phyloP scores from a whole-genome alignment of 495 filamentous ascomycete genomes.

The Tuber umbilicatum region DNA sequence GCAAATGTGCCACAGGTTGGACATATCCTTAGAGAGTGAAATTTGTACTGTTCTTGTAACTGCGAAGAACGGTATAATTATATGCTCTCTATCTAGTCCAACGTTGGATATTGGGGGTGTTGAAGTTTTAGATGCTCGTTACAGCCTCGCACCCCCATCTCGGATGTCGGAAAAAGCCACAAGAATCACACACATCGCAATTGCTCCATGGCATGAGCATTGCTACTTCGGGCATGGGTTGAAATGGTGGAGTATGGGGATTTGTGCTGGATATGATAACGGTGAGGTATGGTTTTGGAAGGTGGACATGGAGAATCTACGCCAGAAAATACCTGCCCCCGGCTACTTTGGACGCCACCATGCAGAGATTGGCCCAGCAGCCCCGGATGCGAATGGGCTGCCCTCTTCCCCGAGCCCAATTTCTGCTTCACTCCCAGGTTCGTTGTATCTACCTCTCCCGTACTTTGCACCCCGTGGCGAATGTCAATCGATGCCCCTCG shows the following conservation, averaged over 20 bases:
- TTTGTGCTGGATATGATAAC: slow-evolving; percentile 30
- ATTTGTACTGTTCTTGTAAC: slow-evolving; percentile 20
- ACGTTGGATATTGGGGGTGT: not conserved
- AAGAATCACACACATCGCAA: slow-evolving; percentile 24
- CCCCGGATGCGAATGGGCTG: not conserved
- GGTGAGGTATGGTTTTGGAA: slow-evolving; percentile 33
- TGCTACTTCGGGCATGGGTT: slow-evolving; percentile 18
- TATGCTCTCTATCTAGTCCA: slow-evolving; percentile 19
- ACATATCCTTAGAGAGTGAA: slow-evolving; percentile 4
- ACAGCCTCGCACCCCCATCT: slow-evolving; percentile 13
- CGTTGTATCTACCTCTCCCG: slow-evolving; percentile 7
- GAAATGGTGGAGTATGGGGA: slow-evolving; percentile 25
- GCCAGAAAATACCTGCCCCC: not conserved
- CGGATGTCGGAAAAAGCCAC: slow-evolving; percentile 11
- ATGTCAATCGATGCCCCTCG: slow-evolving; percentile 21
- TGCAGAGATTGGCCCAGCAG: not conserved
- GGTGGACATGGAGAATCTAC: slow-evolving; percentile 20
- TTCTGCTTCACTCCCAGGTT: slow-evolving; percentile 7
- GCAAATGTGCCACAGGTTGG: slow-evolving; percentile 24
- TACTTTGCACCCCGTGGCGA: slow-evolving; percentile 10
- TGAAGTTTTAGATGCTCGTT: slow-evolving; percentile 19
- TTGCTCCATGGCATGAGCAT: slow-evolving; percentile 19
- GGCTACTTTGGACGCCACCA: not conserved
- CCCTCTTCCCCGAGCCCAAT: not conserved
- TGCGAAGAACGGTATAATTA: slow-evolving; percentile 19